Evolutionary conservation across 495 filamentous ascomycete species (phyloP).

Genomic region (Penicillium manginii): DNA sequence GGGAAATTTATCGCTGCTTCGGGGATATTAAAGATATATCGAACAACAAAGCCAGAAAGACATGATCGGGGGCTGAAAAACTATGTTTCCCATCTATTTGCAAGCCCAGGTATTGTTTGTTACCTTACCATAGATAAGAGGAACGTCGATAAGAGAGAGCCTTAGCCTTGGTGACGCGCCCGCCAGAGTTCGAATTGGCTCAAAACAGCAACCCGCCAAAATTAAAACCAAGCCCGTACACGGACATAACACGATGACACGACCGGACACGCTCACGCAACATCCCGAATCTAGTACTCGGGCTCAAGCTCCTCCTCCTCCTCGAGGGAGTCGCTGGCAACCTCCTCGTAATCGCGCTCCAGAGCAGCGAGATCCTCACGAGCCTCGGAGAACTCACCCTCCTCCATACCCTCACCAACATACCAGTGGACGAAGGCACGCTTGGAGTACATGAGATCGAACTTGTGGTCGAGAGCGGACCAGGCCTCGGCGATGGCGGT

Average conservation of each 20-base stretch:
- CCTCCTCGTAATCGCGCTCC: constrained; percentile 99
- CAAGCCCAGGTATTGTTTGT: constrained; percentile 29
- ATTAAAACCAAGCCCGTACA: constrained; percentile 19
- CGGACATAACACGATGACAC: too few species aligned
- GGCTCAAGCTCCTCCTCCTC: constrained; percentile 87
- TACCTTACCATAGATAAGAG: constrained; percentile 19
- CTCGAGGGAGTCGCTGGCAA: constrained; percentile 93
- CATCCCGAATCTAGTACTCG: constrained; percentile 77
- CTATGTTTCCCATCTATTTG: constrained; percentile 50
- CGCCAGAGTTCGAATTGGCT: constrained; percentile 29
- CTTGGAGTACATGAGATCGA: constrained; percentile 99
- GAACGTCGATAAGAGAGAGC: constrained; percentile 19
- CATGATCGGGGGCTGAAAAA: constrained; percentile 46
- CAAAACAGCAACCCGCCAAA: constrained; percentile 28
- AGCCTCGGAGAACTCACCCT: constrained; percentile 98
- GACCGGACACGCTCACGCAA: constrained; percentile 23
- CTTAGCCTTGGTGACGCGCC: constrained; percentile 5
- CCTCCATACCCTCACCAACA: constrained; percentile 99
- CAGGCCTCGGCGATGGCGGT: constrained; percentile 98
- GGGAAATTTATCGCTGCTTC: constrained; percentile 50
- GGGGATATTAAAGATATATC: constrained; percentile 56
- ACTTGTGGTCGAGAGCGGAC: constrained; percentile 96
- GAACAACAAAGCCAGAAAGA: constrained; percentile 46
- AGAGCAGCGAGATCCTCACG: constrained; percentile 97
- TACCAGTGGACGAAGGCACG: constrained; percentile 99